These are phyloP conservation scores for Colletotrichum chlorophyti DNA, from an alignment of 2,329 filamentous ascomycete species.

Conservation along the genomic window DNA sequence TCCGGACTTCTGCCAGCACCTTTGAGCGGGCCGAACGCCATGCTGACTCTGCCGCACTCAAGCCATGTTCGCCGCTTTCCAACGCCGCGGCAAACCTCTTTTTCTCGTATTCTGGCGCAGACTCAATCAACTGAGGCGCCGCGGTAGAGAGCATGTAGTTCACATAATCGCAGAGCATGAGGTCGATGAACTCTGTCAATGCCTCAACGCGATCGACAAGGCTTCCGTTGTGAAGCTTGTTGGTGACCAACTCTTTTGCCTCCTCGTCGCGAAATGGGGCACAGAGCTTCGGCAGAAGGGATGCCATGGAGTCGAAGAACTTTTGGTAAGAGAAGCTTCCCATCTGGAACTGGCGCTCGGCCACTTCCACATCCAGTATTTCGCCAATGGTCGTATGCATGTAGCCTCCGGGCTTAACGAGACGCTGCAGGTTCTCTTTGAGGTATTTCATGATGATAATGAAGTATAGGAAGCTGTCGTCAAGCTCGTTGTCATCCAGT, in stretches of 20 bases:
- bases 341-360: constrained; percentile 71
- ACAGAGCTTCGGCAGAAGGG: constrained; percentile 79
- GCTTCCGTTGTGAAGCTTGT: constrained; percentile 64
- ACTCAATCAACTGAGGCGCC: constrained; percentile 74
- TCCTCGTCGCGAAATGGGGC: constrained; percentile 82
- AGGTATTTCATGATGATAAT: constrained; percentile 75
- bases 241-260: constrained; percentile 71
- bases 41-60: constrained; percentile 67
- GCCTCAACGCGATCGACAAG: constrained; percentile 80
- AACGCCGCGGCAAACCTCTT: constrained; percentile 73
- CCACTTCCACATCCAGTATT: constrained; percentile 75
- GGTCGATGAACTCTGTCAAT: constrained; percentile 76
- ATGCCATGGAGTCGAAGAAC: constrained; percentile 79
- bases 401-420: constrained; percentile 73
- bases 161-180: constrained; percentile 81
- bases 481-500: constrained; percentile 70
- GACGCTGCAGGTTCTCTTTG: constrained; percentile 73
- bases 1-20: constrained; percentile 69
- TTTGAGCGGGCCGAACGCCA: constrained; percentile 72
- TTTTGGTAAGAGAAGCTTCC: constrained; percentile 82
- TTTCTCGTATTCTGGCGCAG: constrained; percentile 77
- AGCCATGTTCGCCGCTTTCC: constrained; percentile 58
- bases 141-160: constrained; percentile 80
- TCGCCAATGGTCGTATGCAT: constrained; percentile 80
- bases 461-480: constrained; percentile 72